Base-by-base conservation (phyloP, 2,329 filamentous ascomycete genomes). In the Ophiosphaerella korrae region DNA sequence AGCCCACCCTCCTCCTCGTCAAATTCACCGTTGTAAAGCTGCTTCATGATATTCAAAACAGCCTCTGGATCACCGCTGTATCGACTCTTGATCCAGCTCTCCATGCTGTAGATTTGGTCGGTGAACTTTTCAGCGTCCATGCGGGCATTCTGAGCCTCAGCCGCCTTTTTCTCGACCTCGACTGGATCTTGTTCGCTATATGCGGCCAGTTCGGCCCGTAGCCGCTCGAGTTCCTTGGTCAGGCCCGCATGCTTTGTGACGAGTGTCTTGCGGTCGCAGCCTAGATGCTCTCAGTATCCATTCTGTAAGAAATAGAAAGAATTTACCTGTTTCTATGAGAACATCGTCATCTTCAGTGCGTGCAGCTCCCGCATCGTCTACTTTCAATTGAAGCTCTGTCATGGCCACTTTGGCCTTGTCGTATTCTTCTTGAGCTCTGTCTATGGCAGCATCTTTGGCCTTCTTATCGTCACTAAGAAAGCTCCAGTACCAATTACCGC, bases 401-500 rank as follows among this genome's bases (percentile, higher is more conserved):
- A 72, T 69, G 5, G 55, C 55, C 7, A 62, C 62, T 37, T 54
- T 57, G 23, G 71, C 69, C 55, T 76, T 79, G 45, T 68, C 64
- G 44, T 70, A 63, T 23, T 77, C 74, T 13, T 69, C 64, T 32
- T 69, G 68, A 0, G 73, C 73, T 23, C 72, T 71, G 3, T 64
- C 66, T 23, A 78, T 65, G 7, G 65, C 63, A 36, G 53, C 57
- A 50, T 82, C 74, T 48, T 74, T 75, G 14, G 72, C 68, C 41
- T 78, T 80, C 64, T 77, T 80, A 63, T 82, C 82, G 45, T 87
- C 84, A 24, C 79, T 83, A 14, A 73, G 77, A 66, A 88, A 88
- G 56, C 79, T 82, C 86, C 86, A 89, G 73, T 88, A 88, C 86
- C 86, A 89, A 68, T 88, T 88, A 24, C 84, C 85, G 56, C 80